Evolutionary conservation across 805 yeast genomes (phyloP).

Genomic region (Lipomyces sp.): DNA sequence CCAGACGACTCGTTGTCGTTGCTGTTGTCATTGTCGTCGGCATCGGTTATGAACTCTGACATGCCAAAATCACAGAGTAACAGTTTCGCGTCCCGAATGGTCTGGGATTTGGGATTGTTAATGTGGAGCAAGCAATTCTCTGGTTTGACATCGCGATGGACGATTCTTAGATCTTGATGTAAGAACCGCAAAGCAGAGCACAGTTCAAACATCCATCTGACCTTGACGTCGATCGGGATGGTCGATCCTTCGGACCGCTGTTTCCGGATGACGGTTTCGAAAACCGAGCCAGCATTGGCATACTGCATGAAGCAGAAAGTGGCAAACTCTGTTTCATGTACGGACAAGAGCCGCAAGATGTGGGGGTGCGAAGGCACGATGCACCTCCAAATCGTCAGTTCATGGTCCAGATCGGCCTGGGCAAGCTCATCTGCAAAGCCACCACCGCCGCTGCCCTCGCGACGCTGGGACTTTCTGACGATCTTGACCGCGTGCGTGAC

Average conservation of each 20-base stretch:
- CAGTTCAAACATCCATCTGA: constrained; percentile 52
- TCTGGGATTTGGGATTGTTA: constrained; percentile 24
- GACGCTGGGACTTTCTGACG: constrained; percentile 45
- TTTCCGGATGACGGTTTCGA: constrained; percentile 51
- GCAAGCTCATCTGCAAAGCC: constrained; percentile 48
- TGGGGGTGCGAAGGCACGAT: constrained; percentile 59
- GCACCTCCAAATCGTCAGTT: constrained; percentile 74
- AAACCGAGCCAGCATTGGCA: constrained; percentile 77
- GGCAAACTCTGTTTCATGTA: constrained; percentile 62
- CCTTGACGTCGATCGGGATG: constrained; percentile 16
- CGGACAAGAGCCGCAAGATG: constrained; percentile 65
- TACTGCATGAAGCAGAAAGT: constrained; percentile 75
- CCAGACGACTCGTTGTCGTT: not conserved
- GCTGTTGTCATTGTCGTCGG: not conserved
- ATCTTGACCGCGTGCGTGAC: constrained; percentile 62
- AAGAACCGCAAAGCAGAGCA: constrained; percentile 64
- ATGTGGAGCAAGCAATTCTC: constrained; percentile 75
- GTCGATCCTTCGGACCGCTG: constrained; percentile 36
- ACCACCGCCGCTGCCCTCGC: constrained; percentile 29
- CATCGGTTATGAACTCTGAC: constrained; percentile 50
- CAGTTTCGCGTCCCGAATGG: constrained; percentile 43
- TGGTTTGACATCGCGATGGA: constrained; percentile 82
- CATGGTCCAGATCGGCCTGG: constrained; percentile 66
- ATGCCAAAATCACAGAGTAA: constrained; percentile 90
- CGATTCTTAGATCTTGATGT: constrained; percentile 64